Conservation (phyloP, 179 eudicot genomes). For the Silene coronaria region DNA sequence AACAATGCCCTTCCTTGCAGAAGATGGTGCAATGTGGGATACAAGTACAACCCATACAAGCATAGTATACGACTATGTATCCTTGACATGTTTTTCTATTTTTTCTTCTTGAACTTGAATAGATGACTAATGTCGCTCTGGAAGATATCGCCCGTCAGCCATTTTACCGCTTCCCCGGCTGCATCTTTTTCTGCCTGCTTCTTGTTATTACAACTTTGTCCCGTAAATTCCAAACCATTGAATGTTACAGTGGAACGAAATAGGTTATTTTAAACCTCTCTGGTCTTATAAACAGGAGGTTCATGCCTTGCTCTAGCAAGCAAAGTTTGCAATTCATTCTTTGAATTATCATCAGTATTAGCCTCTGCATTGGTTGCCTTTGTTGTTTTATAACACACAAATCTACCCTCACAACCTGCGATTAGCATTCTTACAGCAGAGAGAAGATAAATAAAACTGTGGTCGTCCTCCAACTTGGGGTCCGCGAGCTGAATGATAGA, state of each 20-base stretch:
- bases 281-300: constrained; percentile 64
- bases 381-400: constrained; percentile 52
- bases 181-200: constrained; percentile 88
- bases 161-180: constrained; percentile 68
- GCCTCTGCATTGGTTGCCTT: constrained; percentile 25
- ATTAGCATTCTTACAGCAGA: constrained; percentile 60
- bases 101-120: constrained; percentile 57
- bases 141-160: constrained; percentile 70
- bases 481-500: constrained; percentile 52
- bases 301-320: constrained; percentile 74
- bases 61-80: constrained; percentile 14
- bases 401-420: constrained; percentile 80
- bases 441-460: constrained; percentile 45
- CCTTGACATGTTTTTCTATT: constrained; percentile 44
- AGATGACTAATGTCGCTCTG: constrained; percentile 43
- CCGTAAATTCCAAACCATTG: constrained; percentile 70
- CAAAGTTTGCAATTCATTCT: constrained; percentile 66
- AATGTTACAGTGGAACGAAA: constrained; percentile 59
- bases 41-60: not conserved
- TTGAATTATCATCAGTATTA: constrained; percentile 50
- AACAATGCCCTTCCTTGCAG: not conserved
- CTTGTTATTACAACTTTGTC: constrained; percentile 68
- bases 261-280: constrained; percentile 53
- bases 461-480: constrained; percentile 51
- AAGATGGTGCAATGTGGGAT: constrained; percentile 5